Percentiles rank a stretch among this genome's conserved stretches.
phyloP scores from a whole-genome alignment of 202 grass and related monocot genomes.

The Eragrostis tef region DNA sequence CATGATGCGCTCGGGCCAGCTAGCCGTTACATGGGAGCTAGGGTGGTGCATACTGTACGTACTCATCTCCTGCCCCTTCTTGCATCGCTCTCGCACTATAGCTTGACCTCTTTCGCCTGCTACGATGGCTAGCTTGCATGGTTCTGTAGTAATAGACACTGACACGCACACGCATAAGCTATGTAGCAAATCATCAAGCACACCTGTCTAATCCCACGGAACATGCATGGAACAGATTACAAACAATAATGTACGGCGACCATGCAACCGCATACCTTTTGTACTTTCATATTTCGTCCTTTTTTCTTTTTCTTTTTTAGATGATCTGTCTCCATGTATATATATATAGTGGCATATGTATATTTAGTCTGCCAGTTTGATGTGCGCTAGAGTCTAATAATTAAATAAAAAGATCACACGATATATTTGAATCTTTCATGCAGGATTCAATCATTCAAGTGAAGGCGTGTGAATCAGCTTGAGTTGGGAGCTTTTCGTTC shows the following conservation, averaged over 20 bases:
- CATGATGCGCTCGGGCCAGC: not conserved
- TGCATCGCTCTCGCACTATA: not conserved
- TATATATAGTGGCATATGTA: not conserved
- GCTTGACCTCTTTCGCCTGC: not conserved
- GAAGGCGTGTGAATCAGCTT: too few species aligned
- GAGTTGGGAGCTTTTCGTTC: not conserved
- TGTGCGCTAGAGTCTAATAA: too few species aligned
- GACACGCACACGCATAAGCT: not conserved
- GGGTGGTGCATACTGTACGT: too few species aligned
- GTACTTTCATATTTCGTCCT: too few species aligned
- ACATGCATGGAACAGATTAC: conserved; percentile 29
- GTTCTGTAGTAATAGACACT: conserved; percentile 3
- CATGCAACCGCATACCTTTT: not conserved
- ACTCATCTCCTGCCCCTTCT: not conserved
- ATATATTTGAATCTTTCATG: not conserved
- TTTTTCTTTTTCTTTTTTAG: not conserved
- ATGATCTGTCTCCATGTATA: too few species aligned
- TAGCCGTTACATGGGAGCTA: not conserved
- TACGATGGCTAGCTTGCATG: conserved; percentile 8
- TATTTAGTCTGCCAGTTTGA: not conserved
- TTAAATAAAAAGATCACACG: not conserved
- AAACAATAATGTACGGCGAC: not conserved
- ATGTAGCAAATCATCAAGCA: conserved; percentile 5
- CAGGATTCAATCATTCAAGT: too few species aligned
- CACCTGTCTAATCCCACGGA: conserved; percentile 32